phyloP scores from a whole-genome alignment of 2,329 filamentous ascomycete species.

The Fusarium mundagurra region DNA sequence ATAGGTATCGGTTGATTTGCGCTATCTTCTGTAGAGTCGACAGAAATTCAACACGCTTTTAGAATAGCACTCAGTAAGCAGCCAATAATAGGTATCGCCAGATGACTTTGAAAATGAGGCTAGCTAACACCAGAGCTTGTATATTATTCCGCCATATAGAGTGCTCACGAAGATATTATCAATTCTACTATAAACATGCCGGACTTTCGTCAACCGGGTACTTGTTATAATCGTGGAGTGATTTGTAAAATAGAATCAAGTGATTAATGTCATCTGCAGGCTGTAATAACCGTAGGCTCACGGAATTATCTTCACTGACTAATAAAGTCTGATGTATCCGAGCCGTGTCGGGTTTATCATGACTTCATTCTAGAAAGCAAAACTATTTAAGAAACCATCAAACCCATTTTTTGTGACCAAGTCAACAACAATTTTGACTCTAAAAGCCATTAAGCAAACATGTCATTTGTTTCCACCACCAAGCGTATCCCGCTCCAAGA shows the following conservation, averaged over 20 bases:
- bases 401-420: accelerated
- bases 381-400: accelerated
- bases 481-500: not conserved
- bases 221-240: no score
- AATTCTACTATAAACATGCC: no score
- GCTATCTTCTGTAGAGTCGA: no score
- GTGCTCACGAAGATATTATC: no score
- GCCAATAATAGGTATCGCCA: not conserved
- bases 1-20: no score
- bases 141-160: no score
- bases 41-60: accelerated
- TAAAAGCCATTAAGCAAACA: accelerated
- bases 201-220: no score
- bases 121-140: not conserved
- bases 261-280: no score
- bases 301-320: not conserved
- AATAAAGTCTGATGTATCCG: not conserved
- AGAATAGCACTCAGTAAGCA: accelerated
- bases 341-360: accelerated
- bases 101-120: not conserved
- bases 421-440: accelerated
- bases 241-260: no score
- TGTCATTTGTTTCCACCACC: not conserved
- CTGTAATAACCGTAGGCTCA: accelerated
- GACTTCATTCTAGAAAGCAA: accelerated